A percentile compares a stretch with the other conserved stretches of the same genome.
Evolutionary conservation across 768 basidiomycete genomes (phyloP).

Genomic region (Phanerochaete carnosa): DNA sequence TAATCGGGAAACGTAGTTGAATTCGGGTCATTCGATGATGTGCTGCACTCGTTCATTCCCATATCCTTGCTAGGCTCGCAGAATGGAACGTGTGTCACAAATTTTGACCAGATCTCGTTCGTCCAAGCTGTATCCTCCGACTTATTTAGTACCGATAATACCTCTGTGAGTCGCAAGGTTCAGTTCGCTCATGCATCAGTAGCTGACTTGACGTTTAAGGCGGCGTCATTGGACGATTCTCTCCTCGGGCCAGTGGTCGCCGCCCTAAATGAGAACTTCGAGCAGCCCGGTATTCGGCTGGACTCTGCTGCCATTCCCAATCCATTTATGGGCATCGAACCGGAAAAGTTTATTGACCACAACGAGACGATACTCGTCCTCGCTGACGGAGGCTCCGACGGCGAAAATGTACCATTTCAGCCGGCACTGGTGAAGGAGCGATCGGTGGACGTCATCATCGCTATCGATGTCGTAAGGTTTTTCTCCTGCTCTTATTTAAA

Average conservation of each 20-base stretch:
- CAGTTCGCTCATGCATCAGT: not conserved
- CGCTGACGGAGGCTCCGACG: constrained; percentile 69
- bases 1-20: no score
- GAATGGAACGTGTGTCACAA: constrained; percentile 59
- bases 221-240: constrained; percentile 29
- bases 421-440: constrained; percentile 70
- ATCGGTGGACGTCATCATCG: constrained; percentile 70
- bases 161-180: not conserved
- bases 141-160: constrained; percentile 52
- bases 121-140: constrained; percentile 74
- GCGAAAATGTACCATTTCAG: constrained; percentile 67
- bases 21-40: constrained; percentile 72
- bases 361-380: constrained; percentile 52
- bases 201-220: not conserved
- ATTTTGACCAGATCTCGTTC: constrained; percentile 74
- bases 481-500: not conserved
- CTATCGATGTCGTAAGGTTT: constrained; percentile 50
- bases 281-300: constrained; percentile 5
- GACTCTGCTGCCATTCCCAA: constrained; percentile 17
- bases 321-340: constrained; percentile 52
- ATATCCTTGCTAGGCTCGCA: constrained; percentile 65
- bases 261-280: constrained; percentile 31
- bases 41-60: constrained; percentile 63
- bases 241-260: constrained; percentile 38
- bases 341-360: constrained; percentile 49